Conservation (phyloP, 257 asterid genomes). For the Pogostemon cablin region DNA sequence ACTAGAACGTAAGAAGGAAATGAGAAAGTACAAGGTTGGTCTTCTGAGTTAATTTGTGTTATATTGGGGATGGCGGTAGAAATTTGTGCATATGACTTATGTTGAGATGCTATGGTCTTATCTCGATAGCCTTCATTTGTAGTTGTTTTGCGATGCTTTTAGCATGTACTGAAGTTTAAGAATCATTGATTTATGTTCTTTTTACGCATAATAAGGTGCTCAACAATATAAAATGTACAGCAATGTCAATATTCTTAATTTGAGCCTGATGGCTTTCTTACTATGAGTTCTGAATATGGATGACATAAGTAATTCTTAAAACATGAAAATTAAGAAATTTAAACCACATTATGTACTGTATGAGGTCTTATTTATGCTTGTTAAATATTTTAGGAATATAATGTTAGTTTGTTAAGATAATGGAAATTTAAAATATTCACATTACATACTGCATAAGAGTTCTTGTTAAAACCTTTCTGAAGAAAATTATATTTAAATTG, state of each 20-base stretch:
- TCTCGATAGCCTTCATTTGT: slow-evolving; percentile 10
- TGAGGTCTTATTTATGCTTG: slow-evolving; percentile 11
- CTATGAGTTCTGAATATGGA: slow-evolving; percentile 21
- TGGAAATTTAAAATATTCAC: slow-evolving; percentile 1
- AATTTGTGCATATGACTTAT: slow-evolving; percentile 17
- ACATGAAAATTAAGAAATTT: background rate
- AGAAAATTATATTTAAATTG: background rate
- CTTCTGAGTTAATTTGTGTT: slow-evolving; percentile 23
- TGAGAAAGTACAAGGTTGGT: slow-evolving; percentile 74
- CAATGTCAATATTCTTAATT: background rate
- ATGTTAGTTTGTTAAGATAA: too few relatives aligned
- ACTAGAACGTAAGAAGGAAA: slow-evolving; percentile 64
- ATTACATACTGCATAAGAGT: slow-evolving; percentile 2
- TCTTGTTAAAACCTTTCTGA: slow-evolving; percentile 8
- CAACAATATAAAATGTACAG: background rate
- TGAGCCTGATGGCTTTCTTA: slow-evolving; percentile 1
- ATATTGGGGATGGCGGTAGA: slow-evolving; percentile 20
- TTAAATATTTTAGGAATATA: slow-evolving; percentile 17
- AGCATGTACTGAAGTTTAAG: slow-evolving; percentile 24
- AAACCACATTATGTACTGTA: background rate
- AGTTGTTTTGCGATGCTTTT: slow-evolving; percentile 18
- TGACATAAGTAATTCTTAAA: background rate
- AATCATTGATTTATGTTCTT: slow-evolving; percentile 7
- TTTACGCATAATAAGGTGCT: slow-evolving; percentile 1
- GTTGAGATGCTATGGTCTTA: slow-evolving; percentile 23